Evolutionary conservation across 371 early-diverging fungal genomes (phyloP).

Genomic region (Lichtheimia corymbifera): DNA sequence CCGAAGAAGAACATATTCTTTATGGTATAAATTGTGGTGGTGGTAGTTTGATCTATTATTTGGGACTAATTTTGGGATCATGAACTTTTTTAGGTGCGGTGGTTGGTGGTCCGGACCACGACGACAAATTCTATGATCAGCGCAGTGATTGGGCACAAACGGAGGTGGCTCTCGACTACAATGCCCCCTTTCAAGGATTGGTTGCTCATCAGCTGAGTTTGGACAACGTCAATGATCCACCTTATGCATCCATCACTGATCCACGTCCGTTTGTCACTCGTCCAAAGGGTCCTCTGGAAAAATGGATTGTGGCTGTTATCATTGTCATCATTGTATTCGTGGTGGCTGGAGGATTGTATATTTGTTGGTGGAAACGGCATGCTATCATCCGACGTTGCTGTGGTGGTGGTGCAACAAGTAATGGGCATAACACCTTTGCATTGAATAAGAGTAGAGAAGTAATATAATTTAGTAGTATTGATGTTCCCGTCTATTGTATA

Average conservation of each 20-base stretch:
- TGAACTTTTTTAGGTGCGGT: constrained; percentile 32
- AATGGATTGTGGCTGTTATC: constrained; percentile 53
- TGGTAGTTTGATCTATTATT: too few species aligned
- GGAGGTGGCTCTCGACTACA: constrained; percentile 68
- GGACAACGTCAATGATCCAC: constrained; percentile 42
- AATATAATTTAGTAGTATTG: too few species aligned
- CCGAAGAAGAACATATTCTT: constrained; percentile 36
- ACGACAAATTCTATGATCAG: constrained; percentile 55
- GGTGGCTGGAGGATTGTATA: constrained; percentile 14
- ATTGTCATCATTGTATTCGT: constrained; percentile 33
- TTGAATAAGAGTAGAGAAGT: too few species aligned
- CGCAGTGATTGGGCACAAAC: constrained; percentile 55
- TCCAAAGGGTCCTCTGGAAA: constrained; percentile 8
- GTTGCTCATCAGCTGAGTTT: constrained; percentile 61
- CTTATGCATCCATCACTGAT: constrained; percentile 49
- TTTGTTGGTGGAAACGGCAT: constrained; percentile 12
- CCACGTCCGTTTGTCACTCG: constrained; percentile 33
- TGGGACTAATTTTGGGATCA: too few species aligned
- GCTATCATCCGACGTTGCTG: too few species aligned
- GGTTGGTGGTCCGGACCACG: constrained; percentile 63
- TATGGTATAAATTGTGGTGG: constrained; percentile 26
- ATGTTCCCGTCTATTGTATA: too few species aligned
- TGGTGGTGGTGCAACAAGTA: too few species aligned
- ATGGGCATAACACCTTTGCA: too few species aligned
- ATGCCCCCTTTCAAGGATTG: constrained; percentile 63